Percentiles rank a stretch among this genome's conserved stretches.
phyloP scores from a whole-genome alignment of 129 eudicot species.

The Glebionis coronaria region DNA sequence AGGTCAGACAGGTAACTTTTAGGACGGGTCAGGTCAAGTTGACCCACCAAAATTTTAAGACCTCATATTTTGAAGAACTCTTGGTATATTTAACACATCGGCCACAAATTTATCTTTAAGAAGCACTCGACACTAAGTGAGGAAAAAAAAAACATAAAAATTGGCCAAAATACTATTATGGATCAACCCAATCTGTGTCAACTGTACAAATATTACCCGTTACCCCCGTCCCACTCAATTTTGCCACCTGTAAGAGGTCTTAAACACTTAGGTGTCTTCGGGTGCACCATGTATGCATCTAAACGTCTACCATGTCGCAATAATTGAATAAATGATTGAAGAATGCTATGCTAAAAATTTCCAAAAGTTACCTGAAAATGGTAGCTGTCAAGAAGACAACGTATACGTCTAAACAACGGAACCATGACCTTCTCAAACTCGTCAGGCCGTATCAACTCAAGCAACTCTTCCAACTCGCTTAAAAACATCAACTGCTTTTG shows the following conservation, averaged over 20 bases:
- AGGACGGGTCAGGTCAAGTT: not conserved
- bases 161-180: no score
- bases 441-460: slow-evolving; percentile 50
- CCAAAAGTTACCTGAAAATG: slow-evolving; percentile 60
- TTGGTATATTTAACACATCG: no score
- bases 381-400: slow-evolving; percentile 61
- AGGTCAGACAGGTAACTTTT: not conserved
- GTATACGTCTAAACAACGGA: slow-evolving; percentile 53
- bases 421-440: slow-evolving; percentile 73
- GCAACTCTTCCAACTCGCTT: slow-evolving; percentile 68
- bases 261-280: not conserved
- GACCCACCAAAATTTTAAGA: not conserved
- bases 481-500: slow-evolving; percentile 77
- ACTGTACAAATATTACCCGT: not conserved
- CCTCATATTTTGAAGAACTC: not conserved
- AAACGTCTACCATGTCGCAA: not conserved
- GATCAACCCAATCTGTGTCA: no score
- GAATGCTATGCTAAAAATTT: not conserved
- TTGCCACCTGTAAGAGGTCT: not conserved
- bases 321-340: not conserved
- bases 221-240: not conserved
- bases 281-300: slow-evolving; percentile 4
- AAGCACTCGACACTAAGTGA: no score
- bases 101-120: no score
- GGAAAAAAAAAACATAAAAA: no score